Evolutionary conservation across 148 eudicot genomes (phyloP), one percentile per base, ranked within the genome.

Genomic region (Spergularia bocconei): DNA sequence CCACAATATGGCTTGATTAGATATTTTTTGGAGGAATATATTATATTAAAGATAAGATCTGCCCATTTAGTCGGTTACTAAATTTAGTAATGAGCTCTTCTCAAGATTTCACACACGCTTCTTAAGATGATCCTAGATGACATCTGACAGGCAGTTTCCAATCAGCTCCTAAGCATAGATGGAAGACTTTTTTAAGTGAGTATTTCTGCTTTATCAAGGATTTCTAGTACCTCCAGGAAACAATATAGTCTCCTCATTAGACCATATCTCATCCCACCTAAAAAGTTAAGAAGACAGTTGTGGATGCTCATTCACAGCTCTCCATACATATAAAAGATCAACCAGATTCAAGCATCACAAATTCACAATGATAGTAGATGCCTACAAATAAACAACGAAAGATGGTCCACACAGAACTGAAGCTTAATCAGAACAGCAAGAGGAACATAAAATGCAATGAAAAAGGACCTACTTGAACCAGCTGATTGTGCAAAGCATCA

Each of bases 401-500:
- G 8, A 33, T 50, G 5, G 12, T 20, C 11, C 29, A 65, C 41
- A 11, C 12, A 53, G 63, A 62, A 3, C 4, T 48, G 47, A 4
- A 29, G 54, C 23, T 33, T 13, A 52, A 69, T 36, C 66, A 62
- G 13, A 64, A 12, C 47, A 47, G 15, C 62, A 23, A 58, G 23
- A 63, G 23, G 36, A 65, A 63, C 58, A 78, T 44, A 21, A 74
- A 13, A 44, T 62, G 12, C 55, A 17, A 55, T 48, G 53, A 55
- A 56, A 63, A 50, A 71, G 48, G 62, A 74, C 81, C 77, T 84
- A 90, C 98, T 87, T 95, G 98, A 39, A 95, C 91, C 69, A 95
- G 91, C 78, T 95, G 98, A 78, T 95, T 84, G 82, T 83, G 82
- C 62, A 90, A 87, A 73, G 98, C 98, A 86, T 89, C 93, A 84